A percentile compares a stretch with the other conserved stretches of the same genome.
These are phyloP conservation scores for Aspergillus aculeatinus DNA, from an alignment of 2,329 filamentous ascomycete species.

Conservation along the genomic window DNA sequence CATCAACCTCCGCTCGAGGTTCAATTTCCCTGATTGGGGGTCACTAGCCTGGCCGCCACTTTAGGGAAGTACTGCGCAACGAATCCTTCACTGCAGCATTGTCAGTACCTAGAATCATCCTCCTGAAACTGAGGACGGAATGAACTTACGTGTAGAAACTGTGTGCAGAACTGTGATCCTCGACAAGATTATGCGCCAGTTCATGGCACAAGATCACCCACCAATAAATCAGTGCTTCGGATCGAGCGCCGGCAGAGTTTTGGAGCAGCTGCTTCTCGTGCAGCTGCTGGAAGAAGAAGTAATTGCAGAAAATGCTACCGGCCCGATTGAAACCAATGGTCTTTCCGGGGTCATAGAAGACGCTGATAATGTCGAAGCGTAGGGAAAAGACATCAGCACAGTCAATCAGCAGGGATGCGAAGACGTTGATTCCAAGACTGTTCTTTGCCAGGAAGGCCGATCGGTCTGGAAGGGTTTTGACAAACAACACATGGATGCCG, in stretches of 20 bases:
- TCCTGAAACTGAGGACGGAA: background rate
- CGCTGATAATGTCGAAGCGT: conserved; percentile 67
- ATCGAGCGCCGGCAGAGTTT: conserved; percentile 47
- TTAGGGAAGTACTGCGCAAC: conserved; percentile 73
- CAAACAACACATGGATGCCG: conserved; percentile 72
- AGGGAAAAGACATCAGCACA: conserved; percentile 72
- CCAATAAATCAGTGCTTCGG: conserved; percentile 81
- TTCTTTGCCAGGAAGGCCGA: conserved; percentile 62
- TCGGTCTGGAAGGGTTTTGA: conserved; percentile 53
- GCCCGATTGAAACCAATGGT: conserved; percentile 91
- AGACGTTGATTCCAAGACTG: conserved; percentile 63
- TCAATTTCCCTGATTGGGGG: conserved; percentile 4
- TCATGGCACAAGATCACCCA: conserved; percentile 96
- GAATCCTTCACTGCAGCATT: conserved; percentile 64
- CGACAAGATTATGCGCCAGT: conserved; percentile 87
- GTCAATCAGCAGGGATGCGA: conserved; percentile 68
- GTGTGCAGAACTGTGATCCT: conserved; percentile 73
- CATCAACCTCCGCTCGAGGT: too few relatives aligned
- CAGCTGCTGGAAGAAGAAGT: conserved; percentile 79
- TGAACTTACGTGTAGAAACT: conserved; percentile 67
- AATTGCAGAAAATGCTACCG: conserved; percentile 90
- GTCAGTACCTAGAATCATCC: conserved; percentile 1
- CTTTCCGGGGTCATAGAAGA: conserved; percentile 77
- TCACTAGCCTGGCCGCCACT: conserved; percentile 59
- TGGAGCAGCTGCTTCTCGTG: conserved; percentile 58